Percentiles rank a stretch among this genome's conserved stretches.
Evolutionary conservation across 305 asterid genomes (phyloP).

Genomic region (Ilex paraguariensis): DNA sequence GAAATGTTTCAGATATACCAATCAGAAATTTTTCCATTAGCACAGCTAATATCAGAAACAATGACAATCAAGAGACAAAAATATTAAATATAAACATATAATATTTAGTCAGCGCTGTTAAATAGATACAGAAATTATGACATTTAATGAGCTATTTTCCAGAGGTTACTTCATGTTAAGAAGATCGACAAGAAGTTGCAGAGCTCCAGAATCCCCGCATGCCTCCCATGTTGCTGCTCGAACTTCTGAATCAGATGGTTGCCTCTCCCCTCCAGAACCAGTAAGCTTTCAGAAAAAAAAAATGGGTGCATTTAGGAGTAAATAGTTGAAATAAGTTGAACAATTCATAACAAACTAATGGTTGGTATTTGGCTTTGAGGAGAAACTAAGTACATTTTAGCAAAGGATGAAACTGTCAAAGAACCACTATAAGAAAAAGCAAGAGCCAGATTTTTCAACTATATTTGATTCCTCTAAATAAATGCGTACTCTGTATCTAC

Average conservation of each 20-base stretch:
- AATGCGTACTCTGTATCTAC: too few species aligned
- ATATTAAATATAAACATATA: too few species aligned
- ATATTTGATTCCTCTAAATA: too few species aligned
- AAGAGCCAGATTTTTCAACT: too few species aligned
- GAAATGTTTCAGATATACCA: too few species aligned
- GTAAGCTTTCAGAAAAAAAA: constrained; percentile 44
- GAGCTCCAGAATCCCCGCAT: constrained; percentile 83
- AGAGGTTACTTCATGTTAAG: constrained; percentile 68
- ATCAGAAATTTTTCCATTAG: too few species aligned
- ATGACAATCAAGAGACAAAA: background rate
- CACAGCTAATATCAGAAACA: background rate
- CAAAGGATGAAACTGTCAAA: too few species aligned
- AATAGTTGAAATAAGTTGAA: background rate
- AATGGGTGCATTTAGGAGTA: background rate
- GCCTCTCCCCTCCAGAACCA: constrained; percentile 63
- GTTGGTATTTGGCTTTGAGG: too few species aligned
- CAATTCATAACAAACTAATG: background rate
- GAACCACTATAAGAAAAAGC: too few species aligned
- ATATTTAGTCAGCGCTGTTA: background rate
- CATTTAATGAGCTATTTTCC: constrained; percentile 2
- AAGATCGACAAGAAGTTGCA: constrained; percentile 86
- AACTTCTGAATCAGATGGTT: constrained; percentile 74
- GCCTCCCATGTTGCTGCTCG: constrained; percentile 87
- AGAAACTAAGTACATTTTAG: too few species aligned
- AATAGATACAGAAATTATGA: background rate